Conservation (phyloP, 192 early-diverging fungal species). For the Funneliformis mosseae region DNA sequence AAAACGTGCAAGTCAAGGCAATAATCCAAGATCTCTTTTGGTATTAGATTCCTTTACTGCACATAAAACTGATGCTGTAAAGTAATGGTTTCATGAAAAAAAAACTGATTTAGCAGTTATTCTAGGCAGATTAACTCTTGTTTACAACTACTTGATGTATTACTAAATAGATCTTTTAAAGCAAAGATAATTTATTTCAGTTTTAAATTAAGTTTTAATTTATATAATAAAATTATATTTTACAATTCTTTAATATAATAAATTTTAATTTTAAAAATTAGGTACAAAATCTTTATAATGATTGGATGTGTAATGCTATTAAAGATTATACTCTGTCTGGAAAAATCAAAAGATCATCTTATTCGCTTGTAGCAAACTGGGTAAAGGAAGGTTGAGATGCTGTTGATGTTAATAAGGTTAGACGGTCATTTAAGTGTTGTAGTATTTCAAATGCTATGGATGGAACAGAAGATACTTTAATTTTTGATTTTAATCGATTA, state of each 20-base stretch:
- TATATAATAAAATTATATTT: too few species aligned
- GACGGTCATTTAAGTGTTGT: too few species aligned
- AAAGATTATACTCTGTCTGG: not conserved
- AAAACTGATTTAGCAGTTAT: conserved; percentile 12
- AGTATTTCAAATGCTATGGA: too few species aligned
- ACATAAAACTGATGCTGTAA: not conserved
- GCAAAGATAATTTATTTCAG: not conserved
- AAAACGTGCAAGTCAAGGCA: too few species aligned
- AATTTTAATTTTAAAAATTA: not conserved
- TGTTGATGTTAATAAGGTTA: not conserved
- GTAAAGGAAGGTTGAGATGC: not conserved
- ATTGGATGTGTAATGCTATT: not conserved
- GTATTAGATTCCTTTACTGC: too few species aligned
- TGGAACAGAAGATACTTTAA: too few species aligned
- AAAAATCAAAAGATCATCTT: not conserved
- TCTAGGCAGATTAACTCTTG: not conserved
- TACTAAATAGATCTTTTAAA: conserved; percentile 10
- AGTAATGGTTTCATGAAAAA: not conserved
- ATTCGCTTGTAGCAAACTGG: not conserved
- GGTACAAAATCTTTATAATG: too few species aligned
- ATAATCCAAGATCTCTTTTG: too few species aligned
- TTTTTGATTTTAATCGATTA: too few species aligned
- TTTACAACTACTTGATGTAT: not conserved
- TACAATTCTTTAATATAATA: too few species aligned
- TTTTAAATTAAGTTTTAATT: too few species aligned